phyloP scores from a whole-genome alignment of 306 rosid species.

The Arachis hypogaea region DNA sequence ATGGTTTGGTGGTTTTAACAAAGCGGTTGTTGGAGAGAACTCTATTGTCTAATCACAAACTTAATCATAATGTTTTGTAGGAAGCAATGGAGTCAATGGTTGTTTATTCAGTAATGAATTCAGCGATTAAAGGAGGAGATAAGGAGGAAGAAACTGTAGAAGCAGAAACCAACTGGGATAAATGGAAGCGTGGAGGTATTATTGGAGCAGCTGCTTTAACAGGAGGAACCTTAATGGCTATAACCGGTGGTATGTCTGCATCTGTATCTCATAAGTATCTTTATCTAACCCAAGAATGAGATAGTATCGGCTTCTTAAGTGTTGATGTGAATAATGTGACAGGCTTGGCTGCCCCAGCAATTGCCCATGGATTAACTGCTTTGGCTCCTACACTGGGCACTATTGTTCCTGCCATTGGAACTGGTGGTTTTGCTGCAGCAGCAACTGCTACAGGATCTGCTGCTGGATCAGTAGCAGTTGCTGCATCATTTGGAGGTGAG shows the following conservation, averaged over 20 bases:
- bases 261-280: slow-evolving; percentile 20
- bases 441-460: slow-evolving; percentile 92
- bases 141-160: slow-evolving; percentile 47
- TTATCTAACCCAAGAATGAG: slow-evolving; percentile 27
- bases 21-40: slow-evolving; percentile 19
- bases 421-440: slow-evolving; percentile 89
- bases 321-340: slow-evolving; percentile 38
- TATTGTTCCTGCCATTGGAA: slow-evolving; percentile 76
- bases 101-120: slow-evolving; percentile 81
- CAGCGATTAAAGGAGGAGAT: slow-evolving; percentile 46
- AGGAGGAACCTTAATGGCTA: slow-evolving; percentile 89
- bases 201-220: slow-evolving; percentile 96
- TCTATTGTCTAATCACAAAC: slow-evolving; percentile 22
- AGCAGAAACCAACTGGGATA: slow-evolving; percentile 62
- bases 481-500: slow-evolving; percentile 95
- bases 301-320: slow-evolving; percentile 22
- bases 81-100: slow-evolving; percentile 89
- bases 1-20: slow-evolving; percentile 20
- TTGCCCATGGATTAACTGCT: slow-evolving; percentile 92
- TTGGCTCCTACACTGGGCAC: slow-evolving; percentile 91
- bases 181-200: slow-evolving; percentile 91
- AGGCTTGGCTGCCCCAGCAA: slow-evolving; percentile 99
- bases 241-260: slow-evolving; percentile 78
- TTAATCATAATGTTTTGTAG: slow-evolving; percentile 46
- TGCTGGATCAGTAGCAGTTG: slow-evolving; percentile 93